These are phyloP conservation scores for Solanum habrochaites DNA, from an alignment of 257 asterid species.

Conservation along the genomic window DNA sequence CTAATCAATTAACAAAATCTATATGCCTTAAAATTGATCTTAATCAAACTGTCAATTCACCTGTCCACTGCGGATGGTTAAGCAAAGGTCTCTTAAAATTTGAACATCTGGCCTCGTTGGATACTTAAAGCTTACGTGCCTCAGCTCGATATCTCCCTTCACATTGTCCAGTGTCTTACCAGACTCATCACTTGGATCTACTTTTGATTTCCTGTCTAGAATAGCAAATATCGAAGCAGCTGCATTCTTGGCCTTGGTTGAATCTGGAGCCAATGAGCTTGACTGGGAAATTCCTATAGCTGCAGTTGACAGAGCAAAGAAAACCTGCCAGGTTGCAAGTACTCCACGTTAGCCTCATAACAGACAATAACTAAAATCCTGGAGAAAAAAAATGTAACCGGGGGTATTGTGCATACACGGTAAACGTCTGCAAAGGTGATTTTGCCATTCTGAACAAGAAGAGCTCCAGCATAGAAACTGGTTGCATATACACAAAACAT, in stretches of 20 bases:
- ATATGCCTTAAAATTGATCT: background rate
- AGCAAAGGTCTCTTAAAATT: conserved; percentile 47
- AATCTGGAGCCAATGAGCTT: conserved; percentile 81
- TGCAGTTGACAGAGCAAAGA: conserved; percentile 77
- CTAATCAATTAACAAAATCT: background rate
- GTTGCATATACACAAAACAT: conserved; percentile 65
- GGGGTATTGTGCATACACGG: conserved; percentile 31
- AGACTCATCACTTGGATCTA: conserved; percentile 72
- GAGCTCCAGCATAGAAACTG: conserved; percentile 86
- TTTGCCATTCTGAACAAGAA: conserved; percentile 57
- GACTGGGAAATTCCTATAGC: conserved; percentile 80
- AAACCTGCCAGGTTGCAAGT: conserved; percentile 41
- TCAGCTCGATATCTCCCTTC: conserved; percentile 73
- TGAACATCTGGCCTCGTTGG: conserved; percentile 76
- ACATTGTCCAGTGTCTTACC: conserved; percentile 54
- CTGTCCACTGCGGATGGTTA: conserved; percentile 72
- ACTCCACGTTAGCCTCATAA: background rate
- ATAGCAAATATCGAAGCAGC: conserved; percentile 69
- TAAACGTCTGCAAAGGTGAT: conserved; percentile 60
- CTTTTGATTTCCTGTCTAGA: conserved; percentile 54
- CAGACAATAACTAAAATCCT: background rate
- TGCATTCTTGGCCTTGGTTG: conserved; percentile 72
- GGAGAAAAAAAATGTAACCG: background rate
- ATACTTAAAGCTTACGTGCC: conserved; percentile 61
- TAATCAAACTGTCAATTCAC: conserved; percentile 6